Base-by-base conservation (phyloP, 192 early-diverging fungal genomes). In the Chytriomyces confervae region DNA sequence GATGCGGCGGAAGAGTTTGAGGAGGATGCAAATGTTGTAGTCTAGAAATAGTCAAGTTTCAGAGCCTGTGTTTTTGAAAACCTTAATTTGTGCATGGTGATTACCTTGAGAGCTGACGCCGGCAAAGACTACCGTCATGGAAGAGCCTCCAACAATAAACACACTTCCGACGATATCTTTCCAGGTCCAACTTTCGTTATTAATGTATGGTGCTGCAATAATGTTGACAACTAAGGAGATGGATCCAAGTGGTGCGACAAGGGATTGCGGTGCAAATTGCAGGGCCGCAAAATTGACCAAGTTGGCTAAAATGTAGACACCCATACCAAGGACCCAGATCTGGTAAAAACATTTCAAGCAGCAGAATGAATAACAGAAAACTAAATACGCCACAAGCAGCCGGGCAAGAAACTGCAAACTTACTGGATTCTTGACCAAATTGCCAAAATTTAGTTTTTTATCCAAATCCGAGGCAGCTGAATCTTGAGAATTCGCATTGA, bases 211-310 rank as follows among this genome's bases (percentile, higher is more conserved):
- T 6, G 93, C 93, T 18, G 93, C 81, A 61, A 95, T 89, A 47
- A 94, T 91, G 67, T 95, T 95, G 3, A 91, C 87, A 13, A 95
- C 92, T n/a, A 95, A 84, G 0, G 93, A 90, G 11, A 93, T 87
- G 16, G 90, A 91, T 8, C 92, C 91, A n/a, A 95, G 83, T 2
- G 93, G 91, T 0, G 92, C 93, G 8, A 93, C 87, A 46, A 95
- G 78, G 6, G 93, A 95, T 82, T 95, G 93, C 0, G 93, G 90
- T 11, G 93, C 93, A 81, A 93, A 95, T 69, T 93, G 89, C 61
- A 94, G 76, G 0, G 93, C 93, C 23, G 90, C 77, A 70, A 94
- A 93, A 76, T 91, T 90, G 69, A 89, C 75, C 20, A 93, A 80
- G 77, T 92, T 94, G 48, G 92, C 92, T 46, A 93, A 70, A 29